Conservation (phyloP, 257 asterid species). For the Petrea volubilis region DNA sequence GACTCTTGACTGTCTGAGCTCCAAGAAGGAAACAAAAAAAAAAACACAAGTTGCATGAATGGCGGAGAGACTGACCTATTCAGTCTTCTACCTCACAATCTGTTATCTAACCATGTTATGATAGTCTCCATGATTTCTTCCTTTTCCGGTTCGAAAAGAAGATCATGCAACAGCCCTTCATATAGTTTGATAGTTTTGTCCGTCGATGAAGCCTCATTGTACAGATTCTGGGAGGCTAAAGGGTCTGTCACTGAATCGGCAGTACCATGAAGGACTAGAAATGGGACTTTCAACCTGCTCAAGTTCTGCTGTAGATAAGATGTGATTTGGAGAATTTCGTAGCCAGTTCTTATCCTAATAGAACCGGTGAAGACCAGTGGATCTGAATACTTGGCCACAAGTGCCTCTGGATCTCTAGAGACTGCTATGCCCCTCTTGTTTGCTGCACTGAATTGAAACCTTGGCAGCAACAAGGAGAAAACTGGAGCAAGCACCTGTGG, state of each 20-base stretch:
- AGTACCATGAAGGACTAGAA: slow-evolving; percentile 84
- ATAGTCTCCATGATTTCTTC: slow-evolving; percentile 61
- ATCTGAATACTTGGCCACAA: slow-evolving; percentile 80
- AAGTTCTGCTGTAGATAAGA: slow-evolving; percentile 69
- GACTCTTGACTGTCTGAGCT: too few relatives aligned
- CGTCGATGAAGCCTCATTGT: slow-evolving; percentile 67
- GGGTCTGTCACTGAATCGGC: slow-evolving; percentile 86
- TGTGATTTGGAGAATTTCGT: slow-evolving; percentile 68
- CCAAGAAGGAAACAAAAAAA: too few relatives aligned
- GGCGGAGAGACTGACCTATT: too few relatives aligned
- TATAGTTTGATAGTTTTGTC: slow-evolving; percentile 73
- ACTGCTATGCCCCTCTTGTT: slow-evolving; percentile 69
- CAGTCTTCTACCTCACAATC: slow-evolving; percentile 33
- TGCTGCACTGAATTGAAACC: slow-evolving; percentile 88
- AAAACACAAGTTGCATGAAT: too few relatives aligned
- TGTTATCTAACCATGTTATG: slow-evolving; percentile 60
- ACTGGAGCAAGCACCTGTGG: slow-evolving; percentile 81
- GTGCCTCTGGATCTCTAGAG: slow-evolving; percentile 80
- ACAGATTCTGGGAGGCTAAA: slow-evolving; percentile 62
- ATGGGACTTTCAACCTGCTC: slow-evolving; percentile 58
- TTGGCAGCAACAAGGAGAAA: slow-evolving; percentile 67
- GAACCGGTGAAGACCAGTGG: slow-evolving; percentile 96
- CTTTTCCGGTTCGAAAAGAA: slow-evolving; percentile 82
- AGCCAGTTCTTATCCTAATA: slow-evolving; percentile 83
- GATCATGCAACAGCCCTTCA: slow-evolving; percentile 80